phyloP scores from a whole-genome alignment of 139 green algal genomes.

The Ostreobium quekettii region DNA sequence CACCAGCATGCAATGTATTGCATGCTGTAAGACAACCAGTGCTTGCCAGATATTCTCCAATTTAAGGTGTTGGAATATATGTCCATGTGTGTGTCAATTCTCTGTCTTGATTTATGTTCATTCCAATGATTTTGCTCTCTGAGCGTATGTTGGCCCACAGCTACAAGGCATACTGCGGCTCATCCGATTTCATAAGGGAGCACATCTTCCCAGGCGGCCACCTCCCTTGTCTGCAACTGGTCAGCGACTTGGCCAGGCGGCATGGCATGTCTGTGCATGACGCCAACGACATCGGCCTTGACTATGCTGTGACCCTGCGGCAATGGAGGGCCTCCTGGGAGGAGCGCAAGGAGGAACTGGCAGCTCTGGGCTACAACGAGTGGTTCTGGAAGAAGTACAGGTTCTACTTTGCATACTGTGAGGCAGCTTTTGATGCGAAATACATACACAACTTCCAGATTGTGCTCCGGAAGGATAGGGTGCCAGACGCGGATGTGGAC shows the following conservation, averaged over 20 bases:
- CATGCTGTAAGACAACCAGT: no score
- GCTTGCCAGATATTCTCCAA: no score
- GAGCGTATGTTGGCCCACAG: no score
- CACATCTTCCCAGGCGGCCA: slow-evolving; percentile 95
- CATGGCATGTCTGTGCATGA: slow-evolving; percentile 31
- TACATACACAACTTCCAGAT: slow-evolving; percentile 88
- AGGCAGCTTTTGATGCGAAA: slow-evolving; percentile 73
- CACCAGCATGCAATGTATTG: no score
- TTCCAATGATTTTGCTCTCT: no score
- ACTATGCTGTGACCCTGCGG: slow-evolving; percentile 85
- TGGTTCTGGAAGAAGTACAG: slow-evolving; percentile 80
- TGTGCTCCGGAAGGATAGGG: slow-evolving; percentile 23
- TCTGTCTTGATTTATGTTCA: no score
- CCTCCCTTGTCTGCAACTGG: slow-evolving; percentile 67
- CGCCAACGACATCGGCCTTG: slow-evolving; percentile 69
- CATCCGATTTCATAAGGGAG: slow-evolving; percentile 92
- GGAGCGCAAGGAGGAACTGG: slow-evolving; percentile 31
- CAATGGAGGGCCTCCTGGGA: slow-evolving; percentile 59
- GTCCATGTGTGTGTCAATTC: no score
- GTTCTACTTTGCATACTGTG: slow-evolving; percentile 95
- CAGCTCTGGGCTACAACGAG: slow-evolving; percentile 68
- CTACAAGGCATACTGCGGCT: slow-evolving; percentile 82
- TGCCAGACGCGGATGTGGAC: not conserved
- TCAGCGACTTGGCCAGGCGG: slow-evolving; percentile 57
- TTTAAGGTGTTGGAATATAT: no score